Evolutionary conservation across 2,329 filamentous ascomycete genomes (phyloP).

Genomic region (Xylaria sp.): DNA sequence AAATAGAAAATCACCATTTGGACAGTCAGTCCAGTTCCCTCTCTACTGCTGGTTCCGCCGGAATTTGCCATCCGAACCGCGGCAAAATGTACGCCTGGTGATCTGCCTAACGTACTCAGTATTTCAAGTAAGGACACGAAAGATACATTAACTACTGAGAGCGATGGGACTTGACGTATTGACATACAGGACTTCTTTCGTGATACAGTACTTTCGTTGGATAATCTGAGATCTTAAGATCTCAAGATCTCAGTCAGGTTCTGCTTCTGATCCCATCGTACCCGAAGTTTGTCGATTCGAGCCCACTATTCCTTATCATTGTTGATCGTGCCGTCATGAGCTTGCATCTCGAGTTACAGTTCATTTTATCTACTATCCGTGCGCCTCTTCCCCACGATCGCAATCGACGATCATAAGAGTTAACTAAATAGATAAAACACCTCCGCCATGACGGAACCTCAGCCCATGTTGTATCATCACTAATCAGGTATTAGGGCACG

Average conservation of each 20-base stretch:
- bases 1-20: background rate
- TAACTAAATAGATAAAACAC: background rate
- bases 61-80: background rate
- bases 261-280: slow-evolving; percentile 8
- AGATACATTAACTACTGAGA: background rate
- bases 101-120: background rate
- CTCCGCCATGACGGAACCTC: slow-evolving; percentile 4
- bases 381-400: slow-evolving; percentile 26
- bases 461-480: background rate
- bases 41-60: background rate
- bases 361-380: background rate
- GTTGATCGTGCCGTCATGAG: background rate
- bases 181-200: background rate
- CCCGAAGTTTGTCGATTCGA: background rate
- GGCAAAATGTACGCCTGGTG: background rate
- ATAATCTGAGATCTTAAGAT: slow-evolving; percentile 10
- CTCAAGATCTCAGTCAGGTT: background rate
- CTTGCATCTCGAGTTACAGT: background rate
- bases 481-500: slow-evolving; percentile 19
- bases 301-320: background rate
- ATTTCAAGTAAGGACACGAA: background rate
- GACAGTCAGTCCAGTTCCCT: background rate
- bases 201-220: background rate
- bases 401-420: slow-evolving; percentile 8
- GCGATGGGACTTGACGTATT: background rate